These are phyloP conservation scores for Barnettozyma hawaiiensis DNA, from an alignment of 1,139 yeast genomes.

Conservation along the genomic window DNA sequence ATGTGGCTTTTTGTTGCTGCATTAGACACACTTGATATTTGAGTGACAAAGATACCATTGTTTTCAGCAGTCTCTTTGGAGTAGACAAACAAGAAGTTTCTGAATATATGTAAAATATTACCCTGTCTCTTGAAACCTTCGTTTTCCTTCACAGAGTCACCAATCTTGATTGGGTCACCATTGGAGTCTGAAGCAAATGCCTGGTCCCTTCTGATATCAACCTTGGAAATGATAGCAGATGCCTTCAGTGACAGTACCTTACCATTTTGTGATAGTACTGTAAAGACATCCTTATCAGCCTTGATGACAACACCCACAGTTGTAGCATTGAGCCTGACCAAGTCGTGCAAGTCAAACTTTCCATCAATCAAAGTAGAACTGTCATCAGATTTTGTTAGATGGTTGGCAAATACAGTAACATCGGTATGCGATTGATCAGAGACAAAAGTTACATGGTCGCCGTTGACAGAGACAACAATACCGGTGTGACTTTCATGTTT, in stretches of 20 bases:
- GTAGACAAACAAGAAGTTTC: constrained; percentile 71
- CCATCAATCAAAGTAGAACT: constrained; percentile 59
- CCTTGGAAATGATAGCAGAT: constrained; percentile 71
- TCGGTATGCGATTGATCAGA: constrained; percentile 87
- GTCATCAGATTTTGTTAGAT: constrained; percentile 73
- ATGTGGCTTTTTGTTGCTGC: constrained; percentile 65
- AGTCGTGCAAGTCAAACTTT: constrained; percentile 79
- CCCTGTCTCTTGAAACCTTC: constrained; percentile 85
- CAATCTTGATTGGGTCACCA: constrained; percentile 80
- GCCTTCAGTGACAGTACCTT: constrained; percentile 68
- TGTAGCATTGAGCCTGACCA: constrained; percentile 83
- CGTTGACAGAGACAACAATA: constrained; percentile 75
- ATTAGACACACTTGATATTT: constrained; percentile 71
- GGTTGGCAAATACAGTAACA: constrained; percentile 87
- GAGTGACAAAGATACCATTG: constrained; percentile 84
- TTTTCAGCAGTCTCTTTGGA: constrained; percentile 77
- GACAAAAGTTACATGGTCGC: constrained; percentile 82
- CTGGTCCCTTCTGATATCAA: constrained; percentile 57
- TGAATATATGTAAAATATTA: constrained; percentile 77
- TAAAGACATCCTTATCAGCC: constrained; percentile 82
- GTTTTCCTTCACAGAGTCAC: constrained; percentile 85
- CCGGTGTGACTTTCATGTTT: constrained; percentile 93
- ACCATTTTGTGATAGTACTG: constrained; percentile 81
- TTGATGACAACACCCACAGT: constrained; percentile 85
- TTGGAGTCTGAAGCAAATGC: constrained; percentile 82